phyloP scores from a whole-genome alignment of 345 rosid genomes.

The Salix purpurea region DNA sequence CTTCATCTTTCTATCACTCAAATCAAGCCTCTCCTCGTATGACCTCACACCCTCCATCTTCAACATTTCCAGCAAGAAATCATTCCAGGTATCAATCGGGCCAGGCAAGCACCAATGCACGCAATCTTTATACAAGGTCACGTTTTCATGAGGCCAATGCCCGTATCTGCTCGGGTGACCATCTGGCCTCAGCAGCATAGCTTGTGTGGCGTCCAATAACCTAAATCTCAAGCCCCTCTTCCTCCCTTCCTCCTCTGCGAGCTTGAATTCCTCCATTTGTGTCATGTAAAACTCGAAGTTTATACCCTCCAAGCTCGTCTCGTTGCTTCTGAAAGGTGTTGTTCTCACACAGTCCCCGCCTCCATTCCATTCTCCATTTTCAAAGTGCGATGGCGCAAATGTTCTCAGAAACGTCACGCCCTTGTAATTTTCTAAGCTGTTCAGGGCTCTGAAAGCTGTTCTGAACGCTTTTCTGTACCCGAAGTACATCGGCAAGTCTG shows the following conservation, averaged over 20 bases:
- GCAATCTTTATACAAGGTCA: constrained; percentile 68
- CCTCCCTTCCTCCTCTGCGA: constrained; percentile 51
- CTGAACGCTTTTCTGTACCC: constrained; percentile 61
- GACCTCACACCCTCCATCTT: constrained; percentile 56
- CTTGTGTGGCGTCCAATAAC: constrained; percentile 58
- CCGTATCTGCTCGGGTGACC: constrained; percentile 84
- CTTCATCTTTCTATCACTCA: constrained; percentile 18
- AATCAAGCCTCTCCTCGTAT: constrained; percentile 22
- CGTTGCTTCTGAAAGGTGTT: constrained; percentile 49
- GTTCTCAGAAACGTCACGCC: constrained; percentile 65
- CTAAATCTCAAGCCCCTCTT: constrained; percentile 50
- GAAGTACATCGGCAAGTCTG: constrained; percentile 52
- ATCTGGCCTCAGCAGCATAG: constrained; percentile 60
- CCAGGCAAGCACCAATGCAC: constrained; percentile 98
- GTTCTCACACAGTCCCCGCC: constrained; percentile 72
- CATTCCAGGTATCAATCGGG: constrained; percentile 75
- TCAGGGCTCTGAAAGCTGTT: constrained; percentile 62
- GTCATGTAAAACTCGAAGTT: constrained; percentile 54
- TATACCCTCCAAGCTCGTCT: constrained; percentile 45
- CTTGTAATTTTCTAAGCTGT: constrained; percentile 42
- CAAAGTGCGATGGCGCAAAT: constrained; percentile 74
- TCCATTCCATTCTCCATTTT: constrained; percentile 70
- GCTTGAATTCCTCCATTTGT: constrained; percentile 66
- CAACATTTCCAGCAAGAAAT: constrained; percentile 77
- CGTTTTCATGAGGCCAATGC: constrained; percentile 61